These are phyloP conservation scores for Fusarium neocosmosporiellum DNA, from an alignment of 2,329 filamentous ascomycete genomes.

Conservation along the genomic window DNA sequence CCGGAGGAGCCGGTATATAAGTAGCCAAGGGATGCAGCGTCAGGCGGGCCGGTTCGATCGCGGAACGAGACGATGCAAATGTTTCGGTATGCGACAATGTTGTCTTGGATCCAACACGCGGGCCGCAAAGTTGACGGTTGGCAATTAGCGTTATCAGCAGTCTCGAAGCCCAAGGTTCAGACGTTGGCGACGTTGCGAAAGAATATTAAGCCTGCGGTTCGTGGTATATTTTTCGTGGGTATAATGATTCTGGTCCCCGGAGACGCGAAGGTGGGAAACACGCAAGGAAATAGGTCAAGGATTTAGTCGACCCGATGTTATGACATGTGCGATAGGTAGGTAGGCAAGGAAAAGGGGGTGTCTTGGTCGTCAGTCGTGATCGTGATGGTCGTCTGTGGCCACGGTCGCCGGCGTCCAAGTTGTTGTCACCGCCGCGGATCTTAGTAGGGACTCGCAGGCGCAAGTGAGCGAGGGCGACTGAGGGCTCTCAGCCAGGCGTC, in stretches of 20 bases:
- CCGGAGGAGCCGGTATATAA: slow-evolving; percentile 23
- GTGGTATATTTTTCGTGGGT: slow-evolving; percentile 19
- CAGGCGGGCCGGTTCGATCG: slow-evolving; percentile 17
- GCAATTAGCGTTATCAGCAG: slow-evolving; percentile 16
- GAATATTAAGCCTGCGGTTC: slow-evolving; percentile 15
- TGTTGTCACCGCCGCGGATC: slow-evolving; percentile 25
- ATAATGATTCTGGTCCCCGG: slow-evolving; percentile 13
- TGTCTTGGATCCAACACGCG: slow-evolving; percentile 38
- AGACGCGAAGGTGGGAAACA: slow-evolving; percentile 8
- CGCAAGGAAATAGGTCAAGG: slow-evolving; percentile 16
- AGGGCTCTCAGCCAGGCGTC: slow-evolving; percentile 27
- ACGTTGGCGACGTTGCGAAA: neutral
- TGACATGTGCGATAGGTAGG: slow-evolving; percentile 3
- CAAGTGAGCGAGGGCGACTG: slow-evolving; percentile 24
- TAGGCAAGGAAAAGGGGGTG: slow-evolving; percentile 17
- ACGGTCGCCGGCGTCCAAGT: slow-evolving; percentile 15
- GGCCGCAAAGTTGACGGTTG: slow-evolving; percentile 9
- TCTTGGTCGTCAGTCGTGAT: slow-evolving; percentile 16
- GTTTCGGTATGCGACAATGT: slow-evolving; percentile 39
- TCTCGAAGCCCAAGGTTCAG: slow-evolving; percentile 8
- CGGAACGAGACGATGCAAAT: slow-evolving; percentile 26
- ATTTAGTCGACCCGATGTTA: slow-evolving; percentile 12
- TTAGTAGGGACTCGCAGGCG: slow-evolving; percentile 26
- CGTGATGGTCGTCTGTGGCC: slow-evolving; percentile 16
- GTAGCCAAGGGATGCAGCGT: slow-evolving; percentile 22